Base-by-base conservation (phyloP, 2,329 filamentous ascomycete genomes). In the Epichloe sylvatica region DNA sequence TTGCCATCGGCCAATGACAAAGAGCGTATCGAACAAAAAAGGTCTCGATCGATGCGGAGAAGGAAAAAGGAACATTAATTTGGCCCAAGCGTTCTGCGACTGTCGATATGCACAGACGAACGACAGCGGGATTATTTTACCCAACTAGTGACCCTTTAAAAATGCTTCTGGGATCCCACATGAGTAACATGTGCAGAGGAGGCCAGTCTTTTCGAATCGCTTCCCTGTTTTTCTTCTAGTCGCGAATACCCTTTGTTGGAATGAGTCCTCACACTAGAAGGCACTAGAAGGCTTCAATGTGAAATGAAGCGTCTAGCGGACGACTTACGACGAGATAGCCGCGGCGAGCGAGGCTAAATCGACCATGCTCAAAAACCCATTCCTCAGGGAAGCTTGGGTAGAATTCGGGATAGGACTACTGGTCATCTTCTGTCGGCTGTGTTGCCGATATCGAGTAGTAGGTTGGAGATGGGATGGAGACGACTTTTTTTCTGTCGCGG, bases 391-490 rank as follows among this genome's bases (percentile, higher is more conserved):
- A 37, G 33, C 15, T 5, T 50, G 44, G 38, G 34, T 12, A 19
- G 44, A 46, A 23, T 50, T 25, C 19, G 43, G 7, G 19, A 2
- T 50, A 17, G 49, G 49, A 19, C 2, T 50, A 2, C 13, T 37
- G 5, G 25, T 46, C 12, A n/a, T 50, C 7, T 8, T 46, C 13
- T 17, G 25, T 25, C 49, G 49, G 7, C 6, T 50, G 5, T 4
- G 8, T n/a, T 50, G 44, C n/a, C 49, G 49, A 9, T 21, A 12
- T 36, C 44, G 15, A 36, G 7, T 34, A 19, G 49, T 50, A 23
- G 38, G 44, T 34, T 37, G 23, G 35, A 46, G 38, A 13, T 50
- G 49, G 49, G 49, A 46, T 7, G 49, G 49, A 30, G 49, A 50
- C 23, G 49, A 50, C 38, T 44, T 25, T 39, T 37, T 46, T 30